Base-by-base conservation (phyloP, 2,329 filamentous ascomycete species). In the Aspergillus sp. region DNA sequence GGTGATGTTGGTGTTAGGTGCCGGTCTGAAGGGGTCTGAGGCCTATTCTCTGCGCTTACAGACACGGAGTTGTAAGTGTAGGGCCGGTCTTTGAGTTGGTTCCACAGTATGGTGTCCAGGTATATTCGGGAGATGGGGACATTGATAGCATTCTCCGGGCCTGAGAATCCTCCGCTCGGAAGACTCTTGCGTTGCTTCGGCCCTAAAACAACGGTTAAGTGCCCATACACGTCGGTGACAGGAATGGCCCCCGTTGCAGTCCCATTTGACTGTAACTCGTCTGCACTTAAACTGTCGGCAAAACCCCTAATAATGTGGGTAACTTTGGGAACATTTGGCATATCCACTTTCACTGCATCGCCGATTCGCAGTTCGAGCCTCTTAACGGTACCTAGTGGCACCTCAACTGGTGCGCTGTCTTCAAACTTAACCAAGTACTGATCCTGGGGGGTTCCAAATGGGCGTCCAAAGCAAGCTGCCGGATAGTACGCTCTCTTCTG, bases 401-500 rank as follows among this genome's bases (percentile, higher is more conserved):
- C 70, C 23, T 75, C 76, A 48, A 77, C 68, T 4, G 75, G 71
- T 19, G 62, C 63, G 55, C 73, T 76, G 51, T 79, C 78, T 61
- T 78, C 77, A 59, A 80, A 81, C 48, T 75, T 72, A 23, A 81
- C 73, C 14, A 74, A 69, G 63, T 81, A 80, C 31, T 77, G 78
- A 39, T 65, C 64, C 51, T 78, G 73, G 0, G 70, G 65, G 11
- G 73, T 68, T 3, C 70, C 66, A 45, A 74, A 68, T 19, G 79
- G 73, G 15, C 71, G 73, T 3, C 80, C 81, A 35, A 86, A 68
- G 63, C 80, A 87, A n/a, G 79, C 84, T 8, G 82, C 85, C 48
- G 85, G 84, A 66, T 85, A 86, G 66, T 82, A 87, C n/a, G 74
- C 77, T 53, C 79, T 78, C 48, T 75, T 79, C n/a, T 75, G 75